Conservation (phyloP, 2,329 filamentous ascomycete genomes). For the Sporothrix dimorphospora region DNA sequence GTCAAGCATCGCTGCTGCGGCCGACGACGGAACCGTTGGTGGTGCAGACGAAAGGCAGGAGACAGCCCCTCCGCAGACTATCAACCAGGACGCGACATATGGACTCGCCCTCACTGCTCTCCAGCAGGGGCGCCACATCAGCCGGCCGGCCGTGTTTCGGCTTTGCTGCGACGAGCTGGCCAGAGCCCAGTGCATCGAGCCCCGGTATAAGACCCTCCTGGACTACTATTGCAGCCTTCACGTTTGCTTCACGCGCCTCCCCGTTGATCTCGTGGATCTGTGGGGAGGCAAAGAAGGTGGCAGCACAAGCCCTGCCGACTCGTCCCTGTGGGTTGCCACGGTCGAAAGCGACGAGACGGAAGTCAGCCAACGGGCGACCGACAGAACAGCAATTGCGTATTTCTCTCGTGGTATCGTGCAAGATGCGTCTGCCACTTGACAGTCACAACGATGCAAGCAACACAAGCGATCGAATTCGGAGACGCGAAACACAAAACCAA, state of each 20-base stretch:
- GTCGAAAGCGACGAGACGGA: conserved; percentile 31
- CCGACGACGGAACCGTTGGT: neutral
- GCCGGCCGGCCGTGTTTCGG: neutral
- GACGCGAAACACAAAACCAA: neutral
- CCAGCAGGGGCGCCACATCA: neutral
- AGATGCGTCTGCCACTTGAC: conserved; percentile 21
- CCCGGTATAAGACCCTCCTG: conserved; percentile 31
- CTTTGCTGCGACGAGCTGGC: conserved; percentile 29
- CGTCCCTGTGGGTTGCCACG: conserved; percentile 26
- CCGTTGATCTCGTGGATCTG: conserved; percentile 17
- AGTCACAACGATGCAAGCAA: neutral
- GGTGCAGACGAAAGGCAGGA: neutral
- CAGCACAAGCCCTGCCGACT: neutral
- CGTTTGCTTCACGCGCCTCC: conserved; percentile 26
- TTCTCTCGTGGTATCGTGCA: conserved; percentile 24
- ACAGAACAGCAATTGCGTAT: conserved; percentile 22
- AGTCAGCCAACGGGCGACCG: neutral
- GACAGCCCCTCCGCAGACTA: neutral
- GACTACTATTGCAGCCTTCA: conserved; percentile 32
- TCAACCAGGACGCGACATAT: conserved; percentile 12
- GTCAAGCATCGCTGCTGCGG: neutral
- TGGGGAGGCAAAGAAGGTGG: conserved; percentile 11
- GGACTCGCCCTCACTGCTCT: conserved; percentile 21
- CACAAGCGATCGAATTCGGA: neutral
- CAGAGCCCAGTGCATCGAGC: conserved; percentile 20